Evolutionary conservation across 345 rosid genomes (phyloP), one percentile per base, ranked within the genome.

Genomic region (Salix dunnii): DNA sequence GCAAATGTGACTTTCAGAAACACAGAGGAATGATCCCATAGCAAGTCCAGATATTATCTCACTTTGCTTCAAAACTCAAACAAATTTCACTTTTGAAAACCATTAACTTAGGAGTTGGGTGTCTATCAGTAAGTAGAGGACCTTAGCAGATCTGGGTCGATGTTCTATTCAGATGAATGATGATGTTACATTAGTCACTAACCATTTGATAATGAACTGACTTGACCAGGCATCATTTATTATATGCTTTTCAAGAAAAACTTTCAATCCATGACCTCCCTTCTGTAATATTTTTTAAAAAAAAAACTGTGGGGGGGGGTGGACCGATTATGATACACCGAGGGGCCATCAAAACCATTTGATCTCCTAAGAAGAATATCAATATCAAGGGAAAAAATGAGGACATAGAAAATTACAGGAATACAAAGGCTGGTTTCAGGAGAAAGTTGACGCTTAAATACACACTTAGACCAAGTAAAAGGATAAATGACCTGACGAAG

Each of bases 401-500:
- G 33, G 3, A 70, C 14, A 74, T 53, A 3, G 3, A 64, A 5
- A 49, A 33, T 36, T n/a, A 25, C 11, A 71, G 67, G 27, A 58
- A 10, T 49, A 17, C 35, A 48, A 46, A 51, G 33, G n/a, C 27
- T 27, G 10, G 16, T 36, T 35, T n/a, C 21, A 55, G 25, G 11
- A 33, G 36, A 82, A 70, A 60, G 36, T 72, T 38, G 77, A 46
- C 27, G 42, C 35, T 35, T n/a, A 27, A 61, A 31, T 63, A 71
- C 72, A 61, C 58, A 30, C 48, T 33, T 58, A 67, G 3, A 14
- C 33, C 21, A 31, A 31, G 60, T 42, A 67, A 78, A 28, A 72
- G 69, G 48, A 72, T 20, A 76, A 46, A 46, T 46, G 18, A 92
- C 92, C 97, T 89, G 91, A 81, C 72, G 83, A 75, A 84, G 66